Conservation (phyloP, 2,329 filamentous ascomycete species). For the Bimuria novae-zelandiae region DNA sequence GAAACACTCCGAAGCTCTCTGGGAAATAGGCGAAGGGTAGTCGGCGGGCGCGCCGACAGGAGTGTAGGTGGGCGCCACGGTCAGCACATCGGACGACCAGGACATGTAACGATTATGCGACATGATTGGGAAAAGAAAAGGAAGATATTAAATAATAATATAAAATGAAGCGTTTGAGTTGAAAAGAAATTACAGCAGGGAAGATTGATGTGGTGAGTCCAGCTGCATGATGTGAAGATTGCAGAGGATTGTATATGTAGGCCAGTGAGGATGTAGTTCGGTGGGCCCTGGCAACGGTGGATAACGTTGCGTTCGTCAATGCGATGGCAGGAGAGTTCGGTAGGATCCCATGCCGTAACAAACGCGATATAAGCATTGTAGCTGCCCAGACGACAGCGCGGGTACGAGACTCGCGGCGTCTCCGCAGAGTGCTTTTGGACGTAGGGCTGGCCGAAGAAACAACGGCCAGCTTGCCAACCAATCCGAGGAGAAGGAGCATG, state of each 20-base stretch:
- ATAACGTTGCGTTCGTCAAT: constrained; percentile 21
- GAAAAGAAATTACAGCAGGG: constrained; percentile 37
- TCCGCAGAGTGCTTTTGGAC: constrained; percentile 31
- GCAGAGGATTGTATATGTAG: constrained; percentile 43
- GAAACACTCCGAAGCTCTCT: constrained; percentile 38
- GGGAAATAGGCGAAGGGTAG: constrained; percentile 42
- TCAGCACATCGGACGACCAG: constrained; percentile 41
- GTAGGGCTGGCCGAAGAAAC: constrained; percentile 17
- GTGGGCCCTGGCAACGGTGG: constrained; percentile 15
- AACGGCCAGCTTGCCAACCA: constrained; percentile 21
- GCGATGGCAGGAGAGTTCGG: constrained; percentile 33
- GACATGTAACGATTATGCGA: constrained; percentile 42
- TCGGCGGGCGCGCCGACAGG: constrained; percentile 38
- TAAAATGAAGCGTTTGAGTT: constrained; percentile 10
- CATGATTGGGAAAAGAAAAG: constrained; percentile 16
- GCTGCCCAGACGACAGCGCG: constrained; percentile 23
- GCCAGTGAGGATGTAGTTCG: constrained; percentile 8
- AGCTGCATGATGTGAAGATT: constrained; percentile 25
- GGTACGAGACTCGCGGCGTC: constrained; percentile 39
- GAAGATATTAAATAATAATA: constrained; percentile 7
- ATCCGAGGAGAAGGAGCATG: constrained; percentile 18
- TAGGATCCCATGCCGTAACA: constrained; percentile 27
- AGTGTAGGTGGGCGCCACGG: constrained; percentile 44
- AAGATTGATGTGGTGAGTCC: constrained; percentile 23
- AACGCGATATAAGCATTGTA: constrained; percentile 28